Evolutionary conservation across 2,329 filamentous ascomycete species (phyloP).

Genomic region (Thielaviopsis musarum): DNA sequence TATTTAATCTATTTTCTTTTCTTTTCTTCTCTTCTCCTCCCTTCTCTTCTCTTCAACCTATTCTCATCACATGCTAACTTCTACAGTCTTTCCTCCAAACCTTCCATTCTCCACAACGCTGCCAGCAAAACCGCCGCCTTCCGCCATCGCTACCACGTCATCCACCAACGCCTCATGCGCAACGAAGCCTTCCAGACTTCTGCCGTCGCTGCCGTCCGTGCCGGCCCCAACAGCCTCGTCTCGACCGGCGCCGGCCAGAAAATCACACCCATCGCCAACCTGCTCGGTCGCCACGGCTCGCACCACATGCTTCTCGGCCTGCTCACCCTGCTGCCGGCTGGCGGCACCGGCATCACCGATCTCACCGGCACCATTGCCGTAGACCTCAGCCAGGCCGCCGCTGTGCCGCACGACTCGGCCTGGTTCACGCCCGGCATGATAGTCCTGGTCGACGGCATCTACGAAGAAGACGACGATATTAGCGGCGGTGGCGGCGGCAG

Average conservation of each 20-base stretch:
- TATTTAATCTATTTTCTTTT: constrained; percentile 17
- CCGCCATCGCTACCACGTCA: constrained; percentile 77
- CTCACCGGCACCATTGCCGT: constrained; percentile 74
- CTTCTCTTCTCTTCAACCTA: no score
- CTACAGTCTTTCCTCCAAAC: constrained; percentile 40
- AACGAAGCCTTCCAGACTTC: constrained; percentile 88
- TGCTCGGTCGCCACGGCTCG: constrained; percentile 63
- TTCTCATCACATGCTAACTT: constrained; percentile 11
- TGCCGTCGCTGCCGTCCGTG: constrained; percentile 46
- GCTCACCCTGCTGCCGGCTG: constrained; percentile 63
- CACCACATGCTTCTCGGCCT: constrained; percentile 78
- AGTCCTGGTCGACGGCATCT: constrained; percentile 85
- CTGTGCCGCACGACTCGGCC: constrained; percentile 68
- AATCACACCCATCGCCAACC: constrained; percentile 67
- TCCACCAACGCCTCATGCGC: constrained; percentile 79
- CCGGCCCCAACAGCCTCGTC: constrained; percentile 34
- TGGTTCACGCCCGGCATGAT: constrained; percentile 97
- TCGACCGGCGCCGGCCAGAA: constrained; percentile 59
- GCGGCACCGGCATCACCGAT: constrained; percentile 68
- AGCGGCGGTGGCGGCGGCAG: constrained; percentile 47
- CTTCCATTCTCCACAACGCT: constrained; percentile 58
- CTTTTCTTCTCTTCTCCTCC: not conserved
- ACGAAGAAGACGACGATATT: constrained; percentile 82
- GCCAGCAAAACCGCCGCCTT: constrained; percentile 74
- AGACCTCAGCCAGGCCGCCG: constrained; percentile 63